Conservation (phyloP, 108 stramenopile genomes). For the Mediolabrus comicus region DNA sequence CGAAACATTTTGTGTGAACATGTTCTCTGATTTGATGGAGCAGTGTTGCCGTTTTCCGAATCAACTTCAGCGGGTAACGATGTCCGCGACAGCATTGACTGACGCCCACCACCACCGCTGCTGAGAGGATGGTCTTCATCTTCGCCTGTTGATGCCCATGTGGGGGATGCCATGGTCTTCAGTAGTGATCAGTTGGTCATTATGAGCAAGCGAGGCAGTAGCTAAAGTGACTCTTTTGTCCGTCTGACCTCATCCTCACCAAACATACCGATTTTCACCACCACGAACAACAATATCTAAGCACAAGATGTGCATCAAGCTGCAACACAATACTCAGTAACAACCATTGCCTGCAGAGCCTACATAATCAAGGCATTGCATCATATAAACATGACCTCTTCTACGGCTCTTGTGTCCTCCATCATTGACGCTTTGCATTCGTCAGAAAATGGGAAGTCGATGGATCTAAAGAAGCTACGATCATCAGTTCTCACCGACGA, state of each 20-base stretch:
- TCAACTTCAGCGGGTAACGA: neutral
- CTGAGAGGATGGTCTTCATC: neutral
- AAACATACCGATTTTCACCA: too few species aligned
- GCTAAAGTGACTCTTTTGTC: too few species aligned
- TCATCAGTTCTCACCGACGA: constrained; percentile 26
- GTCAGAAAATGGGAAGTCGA: constrained; percentile 44
- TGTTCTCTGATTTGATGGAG: neutral
- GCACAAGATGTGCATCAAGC: too few species aligned
- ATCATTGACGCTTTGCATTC: constrained; percentile 29
- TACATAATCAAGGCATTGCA: too few species aligned
- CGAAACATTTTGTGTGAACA: neutral
- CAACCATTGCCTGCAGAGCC: too few species aligned
- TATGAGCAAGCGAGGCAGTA: too few species aligned
- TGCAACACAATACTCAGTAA: too few species aligned
- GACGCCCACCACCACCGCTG: neutral
- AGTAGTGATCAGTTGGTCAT: too few species aligned
- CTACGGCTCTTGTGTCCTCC: constrained; percentile 2
- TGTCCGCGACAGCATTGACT: neutral
- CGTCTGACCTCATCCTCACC: too few species aligned
- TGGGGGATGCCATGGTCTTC: neutral
- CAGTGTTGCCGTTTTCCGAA: neutral
- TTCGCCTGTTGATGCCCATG: neutral
- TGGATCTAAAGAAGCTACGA: constrained; percentile 44
- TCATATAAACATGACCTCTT: neutral
- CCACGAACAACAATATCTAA: too few species aligned